phyloP scores from a whole-genome alignment of 495 filamentous ascomycete species.

The Lepraria neglecta region DNA sequence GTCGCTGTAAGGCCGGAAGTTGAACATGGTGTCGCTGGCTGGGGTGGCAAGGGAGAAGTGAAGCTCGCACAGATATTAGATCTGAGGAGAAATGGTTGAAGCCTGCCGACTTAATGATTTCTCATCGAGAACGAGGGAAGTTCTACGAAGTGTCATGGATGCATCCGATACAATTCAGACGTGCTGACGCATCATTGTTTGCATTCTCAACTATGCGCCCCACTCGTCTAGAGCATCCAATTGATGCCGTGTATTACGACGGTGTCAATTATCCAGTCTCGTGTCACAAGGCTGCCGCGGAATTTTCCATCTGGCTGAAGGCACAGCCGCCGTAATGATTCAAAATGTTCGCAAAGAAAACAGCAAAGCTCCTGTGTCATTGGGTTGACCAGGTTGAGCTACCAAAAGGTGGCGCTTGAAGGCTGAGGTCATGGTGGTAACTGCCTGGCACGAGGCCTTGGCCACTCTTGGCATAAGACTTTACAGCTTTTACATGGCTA shows the following conservation, averaged over 20 bases:
- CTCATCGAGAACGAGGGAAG: not conserved
- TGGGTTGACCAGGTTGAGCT: too few relatives aligned
- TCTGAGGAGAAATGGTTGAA: constrained; percentile 44
- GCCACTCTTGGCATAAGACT: constrained; percentile 3
- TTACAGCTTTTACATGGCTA: not conserved
- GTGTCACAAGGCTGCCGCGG: not conserved
- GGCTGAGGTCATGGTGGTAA: not conserved
- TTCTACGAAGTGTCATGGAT: not conserved
- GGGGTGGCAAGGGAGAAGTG: constrained; percentile 72
- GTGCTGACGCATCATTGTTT: not conserved
- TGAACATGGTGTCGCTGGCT: constrained; percentile 62
- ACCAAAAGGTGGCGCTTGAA: not conserved
- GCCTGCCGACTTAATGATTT: not conserved
- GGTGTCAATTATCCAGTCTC: not conserved
- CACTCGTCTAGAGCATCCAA: not conserved
- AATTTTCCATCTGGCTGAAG: not conserved
- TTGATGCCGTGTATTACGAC: not conserved
- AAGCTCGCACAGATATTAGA: constrained; percentile 59
- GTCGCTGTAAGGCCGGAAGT: constrained; percentile 65
- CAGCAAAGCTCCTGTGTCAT: not conserved
- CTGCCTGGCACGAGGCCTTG: constrained; percentile 1
- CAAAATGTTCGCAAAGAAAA: not conserved
- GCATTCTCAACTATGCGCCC: too few relatives aligned
- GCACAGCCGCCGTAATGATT: not conserved
- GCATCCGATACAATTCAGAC: not conserved